Percentiles rank a stretch among this genome's conserved stretches.
These are phyloP conservation scores for Suillus subluteus DNA, from an alignment of 768 basidiomycete species.

Conservation along the genomic window DNA sequence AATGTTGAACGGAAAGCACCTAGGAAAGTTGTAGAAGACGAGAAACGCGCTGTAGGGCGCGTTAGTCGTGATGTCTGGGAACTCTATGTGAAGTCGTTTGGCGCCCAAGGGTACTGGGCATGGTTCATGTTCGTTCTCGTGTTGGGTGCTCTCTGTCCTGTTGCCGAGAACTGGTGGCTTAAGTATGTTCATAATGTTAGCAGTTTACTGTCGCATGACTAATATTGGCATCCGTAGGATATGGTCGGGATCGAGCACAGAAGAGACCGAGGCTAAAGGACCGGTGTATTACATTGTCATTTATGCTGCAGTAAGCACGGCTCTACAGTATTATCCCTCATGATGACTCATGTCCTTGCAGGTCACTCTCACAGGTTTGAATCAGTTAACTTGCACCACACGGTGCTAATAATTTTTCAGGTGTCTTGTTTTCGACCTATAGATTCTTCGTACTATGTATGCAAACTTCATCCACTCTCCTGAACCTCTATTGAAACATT, in stretches of 20 bases:
- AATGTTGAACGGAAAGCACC: conserved; percentile 56
- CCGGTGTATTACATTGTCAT: conserved; percentile 54
- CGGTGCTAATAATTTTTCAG: conserved; percentile 23
- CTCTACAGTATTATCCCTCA: conserved; percentile 14
- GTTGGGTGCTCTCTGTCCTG: conserved; percentile 64
- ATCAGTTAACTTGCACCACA: neutral
- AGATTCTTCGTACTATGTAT: conserved; percentile 76
- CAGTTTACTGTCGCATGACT: conserved; percentile 22
- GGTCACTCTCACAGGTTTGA: conserved; percentile 37
- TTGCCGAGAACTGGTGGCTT: conserved; percentile 75
- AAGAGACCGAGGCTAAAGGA: conserved; percentile 42
- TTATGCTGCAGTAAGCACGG: conserved; percentile 61
- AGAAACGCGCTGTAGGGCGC: conserved; percentile 74
- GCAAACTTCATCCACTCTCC: conserved; percentile 23
- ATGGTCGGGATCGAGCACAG: conserved; percentile 59
- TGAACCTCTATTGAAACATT: conserved; percentile 13
- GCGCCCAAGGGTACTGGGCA: conserved; percentile 57
- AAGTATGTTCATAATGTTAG: conserved; percentile 38
- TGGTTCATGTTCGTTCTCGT: conserved; percentile 55
- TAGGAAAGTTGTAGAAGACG: conserved; percentile 85
- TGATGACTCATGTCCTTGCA: conserved; percentile 31
- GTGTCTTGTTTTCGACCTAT: conserved; percentile 55
- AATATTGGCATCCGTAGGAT: conserved; percentile 36
- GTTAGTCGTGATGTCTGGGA: conserved; percentile 71
- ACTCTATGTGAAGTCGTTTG: conserved; percentile 56